Evolutionary conservation across 805 yeast genomes (phyloP).

Genomic region (Hanseniaspora valbyensis): DNA sequence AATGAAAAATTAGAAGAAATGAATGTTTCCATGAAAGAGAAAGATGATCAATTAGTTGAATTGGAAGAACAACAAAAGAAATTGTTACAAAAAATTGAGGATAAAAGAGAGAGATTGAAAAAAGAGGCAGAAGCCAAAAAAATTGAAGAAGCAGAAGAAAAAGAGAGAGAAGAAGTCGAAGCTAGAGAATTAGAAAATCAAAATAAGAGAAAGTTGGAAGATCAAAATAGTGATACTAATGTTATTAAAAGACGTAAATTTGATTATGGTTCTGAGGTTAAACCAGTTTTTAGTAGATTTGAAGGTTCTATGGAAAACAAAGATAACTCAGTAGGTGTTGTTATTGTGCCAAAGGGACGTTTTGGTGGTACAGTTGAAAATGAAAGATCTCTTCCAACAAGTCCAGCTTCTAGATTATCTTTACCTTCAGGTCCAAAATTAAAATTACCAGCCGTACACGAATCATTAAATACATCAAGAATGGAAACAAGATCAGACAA

Average conservation of each 20-base stretch:
- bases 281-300: background rate
- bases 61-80: conserved; percentile 16
- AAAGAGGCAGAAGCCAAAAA: conserved; percentile 15
- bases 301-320: background rate
- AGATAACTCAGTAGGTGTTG: background rate
- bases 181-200: background rate
- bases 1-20: background rate
- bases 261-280: background rate
- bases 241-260: conserved; percentile 13
- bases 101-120: background rate
- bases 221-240: background rate
- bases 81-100: background rate
- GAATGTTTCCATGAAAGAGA: conserved; percentile 16
- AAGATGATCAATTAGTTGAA: conserved; percentile 8
- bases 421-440: background rate
- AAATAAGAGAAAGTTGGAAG: background rate
- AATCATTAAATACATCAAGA: too few species aligned
- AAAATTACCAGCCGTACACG: background rate
- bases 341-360: conserved; percentile 1
- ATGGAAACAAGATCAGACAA: too few species aligned
- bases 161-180: background rate
- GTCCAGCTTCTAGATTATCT: conserved; percentile 7
- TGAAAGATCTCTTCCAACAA: conserved; percentile 1
- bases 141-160: conserved; percentile 13
- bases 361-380: conserved; percentile 10